A percentile compares a stretch with the other conserved stretches of the same genome.
Conservation (phyloP, 2,329 filamentous ascomycete genomes). For the Stagonosporopsis chrysanthemi region DNA sequence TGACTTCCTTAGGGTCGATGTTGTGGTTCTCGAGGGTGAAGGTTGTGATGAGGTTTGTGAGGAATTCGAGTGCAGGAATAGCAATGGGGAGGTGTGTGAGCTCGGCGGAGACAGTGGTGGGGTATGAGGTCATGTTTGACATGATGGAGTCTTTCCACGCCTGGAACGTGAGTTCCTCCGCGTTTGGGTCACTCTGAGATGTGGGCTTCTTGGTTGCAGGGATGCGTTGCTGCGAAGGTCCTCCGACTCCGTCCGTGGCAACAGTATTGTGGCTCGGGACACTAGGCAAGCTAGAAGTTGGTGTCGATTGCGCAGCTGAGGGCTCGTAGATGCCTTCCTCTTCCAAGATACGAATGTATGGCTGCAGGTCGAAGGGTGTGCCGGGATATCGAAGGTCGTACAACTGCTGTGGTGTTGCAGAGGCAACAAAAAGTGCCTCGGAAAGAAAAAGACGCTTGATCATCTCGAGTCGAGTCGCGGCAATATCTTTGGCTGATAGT, state of each 20-base stretch:
- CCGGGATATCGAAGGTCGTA: slow-evolving; percentile 23
- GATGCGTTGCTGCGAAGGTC: neutral
- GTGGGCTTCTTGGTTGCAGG: neutral
- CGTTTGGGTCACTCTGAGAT: neutral
- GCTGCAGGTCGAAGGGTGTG: slow-evolving; percentile 34
- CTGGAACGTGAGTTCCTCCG: neutral
- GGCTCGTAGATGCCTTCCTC: slow-evolving; percentile 48
- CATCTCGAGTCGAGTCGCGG: slow-evolving; percentile 31
- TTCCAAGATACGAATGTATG: slow-evolving; percentile 47
- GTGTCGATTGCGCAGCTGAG: neutral
- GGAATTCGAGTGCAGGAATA: slow-evolving; percentile 48
- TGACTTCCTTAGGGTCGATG: slow-evolving; percentile 42
- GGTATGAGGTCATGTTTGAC: slow-evolving; percentile 27
- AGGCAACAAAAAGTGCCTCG: slow-evolving; percentile 11
- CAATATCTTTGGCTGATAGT: slow-evolving; percentile 28
- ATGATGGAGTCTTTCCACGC: neutral
- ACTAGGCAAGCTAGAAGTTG: neutral
- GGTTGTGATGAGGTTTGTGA: slow-evolving; percentile 48
- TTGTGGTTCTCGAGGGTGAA: slow-evolving; percentile 28
- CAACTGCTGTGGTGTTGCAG: slow-evolving; percentile 26
- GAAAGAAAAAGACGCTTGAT: slow-evolving; percentile 40
- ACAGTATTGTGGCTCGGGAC: neutral
- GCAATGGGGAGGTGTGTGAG: slow-evolving; percentile 48
- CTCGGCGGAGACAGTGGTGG: slow-evolving; percentile 33
- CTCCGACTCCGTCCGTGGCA: neutral